Evolutionary conservation across 331 rosid genomes (phyloP).

Genomic region (Acacia pycnantha): DNA sequence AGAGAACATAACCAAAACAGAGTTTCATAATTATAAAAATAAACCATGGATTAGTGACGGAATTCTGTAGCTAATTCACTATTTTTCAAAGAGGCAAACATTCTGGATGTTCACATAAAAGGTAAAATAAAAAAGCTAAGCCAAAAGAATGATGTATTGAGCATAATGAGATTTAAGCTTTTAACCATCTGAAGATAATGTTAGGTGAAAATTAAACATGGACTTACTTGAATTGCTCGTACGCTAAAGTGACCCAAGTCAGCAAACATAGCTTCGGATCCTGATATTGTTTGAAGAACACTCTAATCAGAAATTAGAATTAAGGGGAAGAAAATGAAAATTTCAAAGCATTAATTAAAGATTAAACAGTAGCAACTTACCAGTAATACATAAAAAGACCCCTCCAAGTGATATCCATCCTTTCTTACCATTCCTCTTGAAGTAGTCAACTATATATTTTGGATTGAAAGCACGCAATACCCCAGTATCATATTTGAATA

Average conservation of each 20-base stretch:
- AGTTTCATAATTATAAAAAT: neutral
- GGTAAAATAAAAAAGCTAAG: neutral
- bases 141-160: neutral
- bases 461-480: constrained; percentile 82
- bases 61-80: too few relatives aligned
- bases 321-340: neutral
- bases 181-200: neutral
- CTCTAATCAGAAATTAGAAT: neutral
- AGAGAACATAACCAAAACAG: neutral
- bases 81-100: neutral
- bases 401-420: constrained; percentile 92
- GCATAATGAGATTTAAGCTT: neutral
- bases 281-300: constrained; percentile 23
- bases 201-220: neutral
- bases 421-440: constrained; percentile 60
- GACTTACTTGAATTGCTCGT: constrained; percentile 66
- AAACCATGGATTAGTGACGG: too few relatives aligned
- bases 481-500: constrained; percentile 59
- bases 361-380: neutral
- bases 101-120: neutral
- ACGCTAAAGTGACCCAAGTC: constrained; percentile 87
- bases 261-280: constrained; percentile 92
- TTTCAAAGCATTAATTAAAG: neutral
- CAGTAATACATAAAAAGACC: constrained; percentile 75
- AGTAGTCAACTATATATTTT: constrained; percentile 53